These are phyloP conservation scores for Meredithiella fracta DNA, from an alignment of 2,329 filamentous ascomycete species.

Conservation along the genomic window DNA sequence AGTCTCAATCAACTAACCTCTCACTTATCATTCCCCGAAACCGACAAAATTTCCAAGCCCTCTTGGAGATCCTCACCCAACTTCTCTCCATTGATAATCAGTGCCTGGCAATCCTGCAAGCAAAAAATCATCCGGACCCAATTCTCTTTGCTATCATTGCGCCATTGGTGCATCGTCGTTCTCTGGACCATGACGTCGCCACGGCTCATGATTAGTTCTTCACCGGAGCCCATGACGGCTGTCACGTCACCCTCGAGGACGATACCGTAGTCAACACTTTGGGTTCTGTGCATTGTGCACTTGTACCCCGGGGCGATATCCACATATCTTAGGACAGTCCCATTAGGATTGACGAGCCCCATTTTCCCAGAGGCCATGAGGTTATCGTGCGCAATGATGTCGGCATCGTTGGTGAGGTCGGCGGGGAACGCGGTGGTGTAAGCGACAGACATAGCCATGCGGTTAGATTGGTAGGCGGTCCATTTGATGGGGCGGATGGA, in stretches of 20 bases:
- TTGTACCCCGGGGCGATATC: constrained; percentile 29
- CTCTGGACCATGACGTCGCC: constrained; percentile 41
- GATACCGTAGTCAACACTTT: constrained; percentile 37
- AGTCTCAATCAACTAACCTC: background rate
- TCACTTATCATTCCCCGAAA: constrained; percentile 2
- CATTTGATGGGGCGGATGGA: constrained; percentile 15
- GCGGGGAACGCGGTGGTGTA: constrained; percentile 28
- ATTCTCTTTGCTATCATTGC: constrained; percentile 29
- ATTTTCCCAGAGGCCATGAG: constrained; percentile 19
- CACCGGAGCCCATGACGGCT: constrained; percentile 35
- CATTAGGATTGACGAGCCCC: constrained; percentile 21
- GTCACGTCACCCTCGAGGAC: constrained; percentile 37
- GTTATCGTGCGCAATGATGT: constrained; percentile 24
- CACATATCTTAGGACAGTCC: constrained; percentile 31
- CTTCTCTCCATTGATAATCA: constrained; percentile 6
- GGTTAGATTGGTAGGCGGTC: constrained; percentile 19
- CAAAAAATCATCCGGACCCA: constrained; percentile 32
- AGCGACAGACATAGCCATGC: constrained; percentile 25
- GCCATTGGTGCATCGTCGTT: constrained; percentile 38
- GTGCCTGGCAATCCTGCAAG: constrained; percentile 22
- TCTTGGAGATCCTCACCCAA: constrained; percentile 10
- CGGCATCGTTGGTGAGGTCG: constrained; percentile 25
- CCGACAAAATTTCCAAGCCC: constrained; percentile 5
- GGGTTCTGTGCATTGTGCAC: constrained; percentile 33
- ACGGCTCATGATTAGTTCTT: constrained; percentile 27